Base-by-base conservation (phyloP, 441 rosid genomes). In the Pelargonium cotyledonis region DNA sequence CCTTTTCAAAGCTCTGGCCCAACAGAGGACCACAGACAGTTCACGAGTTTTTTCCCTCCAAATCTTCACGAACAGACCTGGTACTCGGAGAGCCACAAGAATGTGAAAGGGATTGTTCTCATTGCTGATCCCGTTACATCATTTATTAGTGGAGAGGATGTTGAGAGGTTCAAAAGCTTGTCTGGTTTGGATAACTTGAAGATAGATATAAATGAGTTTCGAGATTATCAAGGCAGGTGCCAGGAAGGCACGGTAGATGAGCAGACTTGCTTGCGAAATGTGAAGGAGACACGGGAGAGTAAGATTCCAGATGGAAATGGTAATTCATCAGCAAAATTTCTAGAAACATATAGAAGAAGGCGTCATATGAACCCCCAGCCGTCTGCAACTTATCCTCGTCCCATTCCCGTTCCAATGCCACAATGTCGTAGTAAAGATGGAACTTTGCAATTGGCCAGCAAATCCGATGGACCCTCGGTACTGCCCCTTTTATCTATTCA, bases 101-200 rank as follows among this genome's bases (percentile, higher is more conserved):
- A 85, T 65, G 76, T 86, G 44, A 86, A 83, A 77, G 95, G 91
- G 9, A 72, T 85, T 78, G 84, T 85, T 71, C 80, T 84, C 40
- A 79, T 88, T 18, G 85, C 84, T 73, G 79, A 89, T 62, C 88
- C 89, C 29, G 65, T 15, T 63, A 72, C 80, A 8, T 74, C 79
- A 0, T 75, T 65, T 69, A 63, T 81, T 12, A 80, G 44, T 21
- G 29, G 76, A 67, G 85, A 74, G 72, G 81, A 80, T 29, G 44
- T 84, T 21, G 77, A 77, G 43, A 79, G 83, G 71, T 86, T 88
- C 76, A 81, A 68, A 72, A 58, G 43, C 72, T 78, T 86, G 72
- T 76, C 91, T 2, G 77, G 82, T 26, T 26, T 85, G 78, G 41
- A 73, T 43, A 68, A 71, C 71, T 73, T 86, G 78, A 84, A 71